These are phyloP conservation scores for Hura crepitans DNA, from an alignment of 441 rosid genomes.

Conservation along the genomic window DNA sequence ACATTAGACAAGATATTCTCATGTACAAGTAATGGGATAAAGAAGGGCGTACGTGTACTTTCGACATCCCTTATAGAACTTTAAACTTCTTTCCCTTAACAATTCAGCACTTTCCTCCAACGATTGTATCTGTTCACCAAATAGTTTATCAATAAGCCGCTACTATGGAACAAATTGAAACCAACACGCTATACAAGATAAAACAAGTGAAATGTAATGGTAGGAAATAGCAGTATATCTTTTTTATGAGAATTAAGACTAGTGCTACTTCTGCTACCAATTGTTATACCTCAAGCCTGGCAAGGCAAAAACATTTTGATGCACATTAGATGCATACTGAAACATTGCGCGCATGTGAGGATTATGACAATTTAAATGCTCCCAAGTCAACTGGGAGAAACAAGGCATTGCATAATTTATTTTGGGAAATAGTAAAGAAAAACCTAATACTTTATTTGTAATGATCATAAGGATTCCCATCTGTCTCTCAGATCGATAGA, in stretches of 20 bases:
- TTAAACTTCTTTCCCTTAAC: constrained; percentile 84
- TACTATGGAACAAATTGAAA: neutral
- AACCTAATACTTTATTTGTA: neutral
- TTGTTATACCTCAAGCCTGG: neutral
- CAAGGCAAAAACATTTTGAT: neutral
- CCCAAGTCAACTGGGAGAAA: neutral
- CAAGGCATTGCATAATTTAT: neutral
- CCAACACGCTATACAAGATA: neutral
- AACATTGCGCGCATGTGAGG: neutral
- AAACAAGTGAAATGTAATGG: neutral
- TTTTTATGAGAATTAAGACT: neutral
- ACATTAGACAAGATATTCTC: neutral
- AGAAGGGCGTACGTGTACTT: constrained; percentile 76
- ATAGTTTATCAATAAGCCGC: constrained; percentile 12
- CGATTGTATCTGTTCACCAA: constrained; percentile 70
- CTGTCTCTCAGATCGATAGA: constrained; percentile 1
- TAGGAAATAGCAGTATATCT: neutral
- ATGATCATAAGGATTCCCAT: neutral
- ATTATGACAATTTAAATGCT: neutral
- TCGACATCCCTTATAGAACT: constrained; percentile 93
- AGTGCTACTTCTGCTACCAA: neutral
- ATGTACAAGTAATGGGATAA: neutral
- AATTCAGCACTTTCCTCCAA: constrained; percentile 88
- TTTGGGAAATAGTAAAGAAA: neutral
- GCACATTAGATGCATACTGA: neutral